Conservation (phyloP, 768 basidiomycete species). For the Daedalea quercina region DNA sequence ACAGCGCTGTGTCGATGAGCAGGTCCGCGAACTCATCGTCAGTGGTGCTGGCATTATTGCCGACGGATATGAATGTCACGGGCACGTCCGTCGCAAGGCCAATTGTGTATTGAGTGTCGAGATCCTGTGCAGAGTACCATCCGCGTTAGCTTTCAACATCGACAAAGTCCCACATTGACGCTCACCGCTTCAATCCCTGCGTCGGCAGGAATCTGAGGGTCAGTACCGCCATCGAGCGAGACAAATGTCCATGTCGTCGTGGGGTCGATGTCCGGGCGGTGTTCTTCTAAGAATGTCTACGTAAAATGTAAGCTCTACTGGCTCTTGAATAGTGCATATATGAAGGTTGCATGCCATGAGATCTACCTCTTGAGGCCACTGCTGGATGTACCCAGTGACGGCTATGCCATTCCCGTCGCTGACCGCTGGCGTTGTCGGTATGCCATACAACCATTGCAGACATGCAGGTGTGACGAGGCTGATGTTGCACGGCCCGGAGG, state of each 20-base stretch:
- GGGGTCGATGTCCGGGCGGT: conserved; percentile 9
- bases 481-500: conserved; percentile 24
- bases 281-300: conserved; percentile 29
- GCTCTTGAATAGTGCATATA: conserved; percentile 34
- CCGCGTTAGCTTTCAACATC: not conserved
- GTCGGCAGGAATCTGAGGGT: conserved; percentile 33
- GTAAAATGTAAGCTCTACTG: conserved; percentile 23
- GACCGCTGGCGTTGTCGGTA: conserved; percentile 15
- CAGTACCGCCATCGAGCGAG: conserved; percentile 45
- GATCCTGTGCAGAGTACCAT: conserved; percentile 3
- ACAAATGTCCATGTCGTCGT: conserved; percentile 13
- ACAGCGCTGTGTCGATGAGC: conserved; percentile 32
- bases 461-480: conserved; percentile 27
- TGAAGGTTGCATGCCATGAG: conserved; percentile 20
- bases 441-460: conserved; percentile 24
- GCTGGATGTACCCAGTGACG: conserved; percentile 26
- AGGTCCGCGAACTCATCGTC: conserved; percentile 44
- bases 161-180: conserved; percentile 13
- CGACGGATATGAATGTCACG: conserved; percentile 10
- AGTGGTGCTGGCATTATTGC: conserved; percentile 32
- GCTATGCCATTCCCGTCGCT: conserved; percentile 22
- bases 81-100: conserved; percentile 14
- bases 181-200: conserved; percentile 55
- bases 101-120: conserved; percentile 15
- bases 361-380: conserved; percentile 24